phyloP scores from a whole-genome alignment of 31 red algal genomes.

The Porphyra umbilicalis region DNA sequence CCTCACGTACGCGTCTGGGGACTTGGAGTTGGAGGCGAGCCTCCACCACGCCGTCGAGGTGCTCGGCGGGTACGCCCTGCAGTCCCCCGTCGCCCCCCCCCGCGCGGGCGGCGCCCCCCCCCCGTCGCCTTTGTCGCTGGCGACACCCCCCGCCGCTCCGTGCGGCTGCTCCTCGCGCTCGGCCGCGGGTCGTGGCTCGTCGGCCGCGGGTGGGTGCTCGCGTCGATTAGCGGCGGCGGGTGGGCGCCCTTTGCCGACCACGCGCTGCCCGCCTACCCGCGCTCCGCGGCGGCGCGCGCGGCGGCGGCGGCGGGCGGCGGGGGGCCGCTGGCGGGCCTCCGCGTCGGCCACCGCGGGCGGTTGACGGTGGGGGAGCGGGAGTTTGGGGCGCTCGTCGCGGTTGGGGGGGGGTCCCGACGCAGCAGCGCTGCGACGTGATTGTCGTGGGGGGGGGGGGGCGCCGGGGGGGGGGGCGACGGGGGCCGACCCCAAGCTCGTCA shows the following conservation, averaged over 20 bases:
- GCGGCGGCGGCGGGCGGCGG: neutral
- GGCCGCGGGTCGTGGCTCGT: neutral
- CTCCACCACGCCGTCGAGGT: neutral
- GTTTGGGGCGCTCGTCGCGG: neutral
- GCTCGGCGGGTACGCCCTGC: neutral
- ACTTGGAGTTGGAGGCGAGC: neutral
- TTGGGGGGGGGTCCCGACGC: neutral
- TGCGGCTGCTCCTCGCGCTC: neutral
- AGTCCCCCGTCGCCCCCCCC: neutral
- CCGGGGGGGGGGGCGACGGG: neutral
- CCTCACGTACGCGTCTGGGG: neutral
- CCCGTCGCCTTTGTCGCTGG: neutral
- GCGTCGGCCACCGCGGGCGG: neutral
- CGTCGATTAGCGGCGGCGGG: neutral
- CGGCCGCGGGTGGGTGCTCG: neutral
- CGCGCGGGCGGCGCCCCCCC: too few relatives aligned
- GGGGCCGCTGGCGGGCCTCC: neutral
- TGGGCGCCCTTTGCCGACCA: neutral
- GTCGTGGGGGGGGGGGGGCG: neutral
- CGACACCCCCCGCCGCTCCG: neutral
- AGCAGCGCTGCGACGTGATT: neutral
- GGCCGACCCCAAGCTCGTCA: neutral
- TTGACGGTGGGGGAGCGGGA: neutral
- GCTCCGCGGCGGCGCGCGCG: neutral
- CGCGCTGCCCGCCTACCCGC: neutral